Evolutionary conservation across 805 yeast species (phyloP).

Genomic region (Millerozyma acaciae): DNA sequence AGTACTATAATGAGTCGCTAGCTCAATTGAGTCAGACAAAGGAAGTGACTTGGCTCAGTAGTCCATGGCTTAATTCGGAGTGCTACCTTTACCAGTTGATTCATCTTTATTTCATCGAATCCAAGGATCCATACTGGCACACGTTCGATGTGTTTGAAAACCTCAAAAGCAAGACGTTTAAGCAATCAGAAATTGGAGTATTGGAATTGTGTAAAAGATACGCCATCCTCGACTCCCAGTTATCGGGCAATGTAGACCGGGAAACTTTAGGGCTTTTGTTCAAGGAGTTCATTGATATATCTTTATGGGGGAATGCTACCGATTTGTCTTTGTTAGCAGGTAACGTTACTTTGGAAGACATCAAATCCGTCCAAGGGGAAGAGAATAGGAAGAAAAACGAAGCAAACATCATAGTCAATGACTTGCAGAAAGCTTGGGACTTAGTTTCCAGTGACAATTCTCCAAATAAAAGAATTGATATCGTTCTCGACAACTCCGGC

Average conservation of each 20-base stretch:
- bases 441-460: constrained; percentile 25
- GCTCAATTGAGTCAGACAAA: constrained; percentile 20
- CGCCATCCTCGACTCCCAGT: constrained; percentile 38
- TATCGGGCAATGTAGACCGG: constrained; percentile 20
- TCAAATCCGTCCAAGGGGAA: constrained; percentile 87
- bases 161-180: constrained; percentile 71
- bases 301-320: constrained; percentile 98
- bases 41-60: constrained; percentile 64
- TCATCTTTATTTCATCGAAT: constrained; percentile 37
- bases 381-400: constrained; percentile 80
- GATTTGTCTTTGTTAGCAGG: constrained; percentile 87
- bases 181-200: constrained; percentile 72
- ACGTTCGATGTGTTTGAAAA: constrained; percentile 70
- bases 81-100: constrained; percentile 75
- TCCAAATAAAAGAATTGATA: constrained; percentile 56
- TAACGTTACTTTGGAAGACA: constrained; percentile 78
- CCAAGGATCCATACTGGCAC: constrained; percentile 25
- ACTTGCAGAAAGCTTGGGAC: constrained; percentile 65
- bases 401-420: constrained; percentile 73
- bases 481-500: constrained; percentile 90
- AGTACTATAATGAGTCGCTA: constrained; percentile 58
- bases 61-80: constrained; percentile 90
- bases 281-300: constrained; percentile 79
- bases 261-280: constrained; percentile 56
- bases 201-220: constrained; percentile 69